Evolutionary conservation across 306 rosid species (phyloP).

Genomic region (Lotus japonicus): DNA sequence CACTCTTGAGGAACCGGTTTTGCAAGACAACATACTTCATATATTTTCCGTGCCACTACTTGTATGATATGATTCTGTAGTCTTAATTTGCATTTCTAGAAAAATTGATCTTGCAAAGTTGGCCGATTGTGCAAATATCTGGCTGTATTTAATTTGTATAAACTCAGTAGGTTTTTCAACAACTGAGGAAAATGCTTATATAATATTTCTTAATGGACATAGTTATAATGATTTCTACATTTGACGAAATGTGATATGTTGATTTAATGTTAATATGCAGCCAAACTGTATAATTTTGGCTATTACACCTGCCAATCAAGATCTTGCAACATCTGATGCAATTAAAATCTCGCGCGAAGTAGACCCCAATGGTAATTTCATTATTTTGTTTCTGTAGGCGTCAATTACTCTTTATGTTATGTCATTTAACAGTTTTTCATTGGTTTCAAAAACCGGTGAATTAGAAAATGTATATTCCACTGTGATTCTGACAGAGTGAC

Average conservation of each 20-base stretch:
- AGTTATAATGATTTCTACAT: constrained; percentile 4
- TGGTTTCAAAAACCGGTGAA: neutral
- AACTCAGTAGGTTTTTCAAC: neutral
- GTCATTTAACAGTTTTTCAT: neutral
- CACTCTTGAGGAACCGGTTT: neutral
- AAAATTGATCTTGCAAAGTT: neutral
- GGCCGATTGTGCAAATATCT: neutral
- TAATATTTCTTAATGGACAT: neutral
- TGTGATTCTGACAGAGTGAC: neutral
- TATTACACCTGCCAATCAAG: constrained; percentile 98
- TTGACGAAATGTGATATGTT: neutral
- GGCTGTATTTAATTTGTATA: neutral
- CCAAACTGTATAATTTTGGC: constrained; percentile 94
- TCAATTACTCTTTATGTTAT: neutral
- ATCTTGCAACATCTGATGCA: constrained; percentile 97
- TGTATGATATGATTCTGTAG: neutral
- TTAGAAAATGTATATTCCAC: neutral
- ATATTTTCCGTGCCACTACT: neutral
- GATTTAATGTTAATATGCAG: constrained; percentile 41
- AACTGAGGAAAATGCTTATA: neutral
- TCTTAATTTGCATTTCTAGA: neutral
- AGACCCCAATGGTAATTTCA: constrained; percentile 73
- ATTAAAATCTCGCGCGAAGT: constrained; percentile 93
- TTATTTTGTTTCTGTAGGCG: neutral
- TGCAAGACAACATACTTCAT: neutral